Evolutionary conservation across 352 stramenopile genomes (phyloP), one percentile per base, ranked within the genome.

Genomic region (Phytophthora parvispora): DNA sequence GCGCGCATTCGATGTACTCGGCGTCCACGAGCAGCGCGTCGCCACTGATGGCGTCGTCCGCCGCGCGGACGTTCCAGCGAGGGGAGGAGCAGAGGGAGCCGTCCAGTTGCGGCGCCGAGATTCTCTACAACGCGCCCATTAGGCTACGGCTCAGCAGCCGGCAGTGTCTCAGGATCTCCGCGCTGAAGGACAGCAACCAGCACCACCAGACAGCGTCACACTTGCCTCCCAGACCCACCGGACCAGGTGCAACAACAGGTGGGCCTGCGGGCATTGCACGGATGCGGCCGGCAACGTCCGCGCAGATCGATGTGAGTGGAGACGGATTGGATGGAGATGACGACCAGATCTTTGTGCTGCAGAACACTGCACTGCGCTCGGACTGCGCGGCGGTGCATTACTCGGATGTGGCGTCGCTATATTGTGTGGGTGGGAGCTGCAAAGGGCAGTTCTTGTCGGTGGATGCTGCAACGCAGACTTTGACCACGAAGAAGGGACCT

Each of bases 331-430:
- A 83, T 57, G 86, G 84, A n/a, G 87, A 97, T 42, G 72, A 80
- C 13, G 82, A 92, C 47, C 87, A 97, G 47, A 77, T 94, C 7
- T 97, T 97, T 69, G 83, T 90, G 51, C 57, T 95, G 18, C 64
- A 94, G 27, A 95, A 95, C 52, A 86, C 78, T 2, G 89, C 81
- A 34, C 77, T 94, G 60, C 84, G 85, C 13, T 77, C 78, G 6
- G 87, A 95, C 63, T 86, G 80, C 54, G 84, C 76, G 8, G 80
- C 87, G 45, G 85, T 95, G 16, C 87, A 87, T 45, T 97, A 84
- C 51, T 89, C 83, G 7, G 86, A 97, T 36, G 67, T 89, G 10
- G 87, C 95, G 16, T 89, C 89, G 20, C 63, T 97, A 6, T 94
- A 95, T 32, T 94, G 89, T 25, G 74, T 91, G 3, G 77, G 74